Percentiles rank a stretch among this genome's conserved stretches.
Conservation (phyloP, 2,329 filamentous ascomycete species). For the Fusarium robinianum region DNA sequence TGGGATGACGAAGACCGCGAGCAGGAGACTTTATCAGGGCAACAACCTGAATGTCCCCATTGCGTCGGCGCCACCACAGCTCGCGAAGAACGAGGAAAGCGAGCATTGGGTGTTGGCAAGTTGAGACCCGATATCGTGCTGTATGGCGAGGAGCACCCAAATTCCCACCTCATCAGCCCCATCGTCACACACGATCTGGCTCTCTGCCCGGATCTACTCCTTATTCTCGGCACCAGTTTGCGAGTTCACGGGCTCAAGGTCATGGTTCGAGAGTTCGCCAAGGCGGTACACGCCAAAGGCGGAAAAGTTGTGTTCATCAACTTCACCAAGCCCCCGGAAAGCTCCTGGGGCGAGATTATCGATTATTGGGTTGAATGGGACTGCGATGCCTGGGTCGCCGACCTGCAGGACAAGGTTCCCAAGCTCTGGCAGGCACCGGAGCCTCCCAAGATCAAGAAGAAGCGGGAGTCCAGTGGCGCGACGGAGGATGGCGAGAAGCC, state of each 20-base stretch:
- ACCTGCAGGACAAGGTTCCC: slow-evolving; percentile 62
- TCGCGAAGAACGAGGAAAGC: slow-evolving; percentile 67
- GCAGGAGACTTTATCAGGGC: slow-evolving; percentile 62
- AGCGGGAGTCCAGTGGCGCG: slow-evolving; percentile 38
- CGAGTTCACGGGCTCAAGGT: slow-evolving; percentile 73
- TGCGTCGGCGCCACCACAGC: slow-evolving; percentile 66
- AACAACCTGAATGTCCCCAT: slow-evolving; percentile 68
- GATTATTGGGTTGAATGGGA: slow-evolving; percentile 78
- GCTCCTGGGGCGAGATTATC: slow-evolving; percentile 72
- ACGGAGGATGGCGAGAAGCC: slow-evolving; percentile 34
- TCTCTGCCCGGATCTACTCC: slow-evolving; percentile 66
- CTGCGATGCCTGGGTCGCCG: slow-evolving; percentile 72
- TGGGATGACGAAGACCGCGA: slow-evolving; percentile 64
- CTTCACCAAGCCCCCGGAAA: slow-evolving; percentile 72
- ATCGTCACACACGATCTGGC: slow-evolving; percentile 70
- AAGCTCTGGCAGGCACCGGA: slow-evolving; percentile 62
- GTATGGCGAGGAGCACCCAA: slow-evolving; percentile 74
- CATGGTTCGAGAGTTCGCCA: slow-evolving; percentile 72
- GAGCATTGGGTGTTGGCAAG: slow-evolving; percentile 68
- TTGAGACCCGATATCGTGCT: slow-evolving; percentile 74
- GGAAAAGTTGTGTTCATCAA: slow-evolving; percentile 76
- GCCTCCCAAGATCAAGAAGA: slow-evolving; percentile 48
- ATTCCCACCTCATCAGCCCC: slow-evolving; percentile 68
- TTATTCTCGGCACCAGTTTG: slow-evolving; percentile 73
- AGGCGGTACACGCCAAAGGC: slow-evolving; percentile 68